phyloP scores from a whole-genome alignment of 352 stramenopile species.

The Achlya hypogyna region DNA sequence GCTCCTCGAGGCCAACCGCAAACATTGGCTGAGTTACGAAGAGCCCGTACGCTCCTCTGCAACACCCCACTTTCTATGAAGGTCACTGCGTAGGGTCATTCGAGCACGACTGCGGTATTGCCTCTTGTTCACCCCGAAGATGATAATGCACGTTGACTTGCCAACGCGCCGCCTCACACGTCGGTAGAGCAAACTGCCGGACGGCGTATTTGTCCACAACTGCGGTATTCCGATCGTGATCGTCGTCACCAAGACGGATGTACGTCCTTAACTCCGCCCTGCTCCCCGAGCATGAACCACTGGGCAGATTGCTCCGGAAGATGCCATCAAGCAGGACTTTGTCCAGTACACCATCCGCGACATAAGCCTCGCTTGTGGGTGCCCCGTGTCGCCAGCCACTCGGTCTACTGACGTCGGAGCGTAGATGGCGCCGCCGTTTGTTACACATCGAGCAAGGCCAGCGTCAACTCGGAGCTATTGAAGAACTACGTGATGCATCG shows the following conservation, averaged over 20 bases:
- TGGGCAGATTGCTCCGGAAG: slow-evolving; percentile 46
- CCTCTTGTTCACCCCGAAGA: slow-evolving; percentile 28
- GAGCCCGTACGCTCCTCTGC: slow-evolving; percentile 40
- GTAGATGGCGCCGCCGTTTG: slow-evolving; percentile 64
- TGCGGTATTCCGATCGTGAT: slow-evolving; percentile 62
- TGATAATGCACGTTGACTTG: slow-evolving; percentile 50
- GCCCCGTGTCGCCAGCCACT: neutral
- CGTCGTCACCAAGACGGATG: slow-evolving; percentile 68
- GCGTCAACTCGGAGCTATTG: slow-evolving; percentile 58
- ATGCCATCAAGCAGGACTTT: slow-evolving; percentile 80
- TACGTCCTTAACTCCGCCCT: slow-evolving; percentile 23
- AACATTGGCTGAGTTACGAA: slow-evolving; percentile 67
- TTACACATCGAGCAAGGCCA: slow-evolving; percentile 76
- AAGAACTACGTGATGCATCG: slow-evolving; percentile 72
- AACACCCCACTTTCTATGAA: slow-evolving; percentile 25
- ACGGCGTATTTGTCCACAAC: slow-evolving; percentile 72
- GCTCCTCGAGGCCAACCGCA: slow-evolving; percentile 53
- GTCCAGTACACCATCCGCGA: slow-evolving; percentile 72
- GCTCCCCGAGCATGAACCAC: neutral
- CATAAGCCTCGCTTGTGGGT: slow-evolving; percentile 69
- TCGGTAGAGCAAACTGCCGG: slow-evolving; percentile 40
- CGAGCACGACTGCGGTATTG: slow-evolving; percentile 21
- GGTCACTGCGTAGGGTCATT: slow-evolving; percentile 39
- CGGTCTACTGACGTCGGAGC: neutral
- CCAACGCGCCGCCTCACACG: neutral